These are phyloP conservation scores for Fusarium equiseti DNA, from an alignment of 2,329 filamentous ascomycete genomes.

Conservation along the genomic window DNA sequence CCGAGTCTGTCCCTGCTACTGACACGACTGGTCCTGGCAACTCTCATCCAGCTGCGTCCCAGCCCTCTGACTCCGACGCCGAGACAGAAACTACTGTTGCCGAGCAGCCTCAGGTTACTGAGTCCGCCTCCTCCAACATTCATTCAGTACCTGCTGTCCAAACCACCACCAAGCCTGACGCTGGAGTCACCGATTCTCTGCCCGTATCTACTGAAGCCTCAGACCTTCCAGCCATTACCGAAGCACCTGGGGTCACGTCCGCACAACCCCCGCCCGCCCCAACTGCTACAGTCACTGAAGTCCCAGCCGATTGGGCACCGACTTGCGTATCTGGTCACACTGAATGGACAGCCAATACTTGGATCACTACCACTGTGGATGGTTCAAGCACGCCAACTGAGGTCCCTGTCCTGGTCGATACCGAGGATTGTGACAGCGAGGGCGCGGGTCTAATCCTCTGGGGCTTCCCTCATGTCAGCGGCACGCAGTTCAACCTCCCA, in stretches of 20 bases:
- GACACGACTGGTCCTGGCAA: no score
- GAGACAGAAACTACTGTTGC: not conserved
- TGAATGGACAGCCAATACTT: slow-evolving; percentile 36
- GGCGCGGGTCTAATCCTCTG: slow-evolving; percentile 24
- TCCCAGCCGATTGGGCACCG: not conserved
- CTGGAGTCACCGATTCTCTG: not conserved
- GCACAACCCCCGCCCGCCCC: not conserved
- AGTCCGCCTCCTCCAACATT: not conserved
- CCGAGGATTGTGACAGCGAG: slow-evolving; percentile 5
- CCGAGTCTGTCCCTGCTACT: no score
- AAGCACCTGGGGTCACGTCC: not conserved
- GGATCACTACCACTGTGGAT: slow-evolving; percentile 32
- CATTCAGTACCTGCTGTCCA: not conserved
- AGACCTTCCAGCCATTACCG: not conserved
- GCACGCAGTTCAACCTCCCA: slow-evolving; percentile 16
- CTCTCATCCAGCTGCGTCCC: no score
- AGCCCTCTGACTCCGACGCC: not conserved
- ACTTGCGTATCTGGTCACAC: slow-evolving; percentile 10
- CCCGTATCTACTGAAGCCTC: not conserved
- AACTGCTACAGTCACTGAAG: slow-evolving; percentile 3
- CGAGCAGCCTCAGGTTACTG: not conserved
- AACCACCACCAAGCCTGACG: not conserved
- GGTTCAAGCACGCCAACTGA: slow-evolving; percentile 24
- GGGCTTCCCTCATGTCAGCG: not conserved
- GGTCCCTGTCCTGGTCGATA: slow-evolving; percentile 31